A percentile compares a stretch with the other conserved stretches of the same genome.
Evolutionary conservation across 345 rosid genomes (phyloP).

Genomic region (Rhodamnia argentea): DNA sequence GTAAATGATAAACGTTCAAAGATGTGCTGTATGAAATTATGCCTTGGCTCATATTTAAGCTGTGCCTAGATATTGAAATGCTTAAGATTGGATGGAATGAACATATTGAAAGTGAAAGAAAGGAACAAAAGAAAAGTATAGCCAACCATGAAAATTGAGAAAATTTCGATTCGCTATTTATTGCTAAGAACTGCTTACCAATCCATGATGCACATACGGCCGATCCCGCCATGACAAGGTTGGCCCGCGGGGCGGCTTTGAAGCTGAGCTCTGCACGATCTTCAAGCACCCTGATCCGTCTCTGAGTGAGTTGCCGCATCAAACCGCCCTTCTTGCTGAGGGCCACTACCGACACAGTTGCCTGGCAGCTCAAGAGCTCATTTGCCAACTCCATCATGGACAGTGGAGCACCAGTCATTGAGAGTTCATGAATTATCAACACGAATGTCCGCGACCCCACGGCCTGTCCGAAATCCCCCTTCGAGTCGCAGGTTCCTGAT

Average conservation of each 20-base stretch:
- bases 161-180: neutral
- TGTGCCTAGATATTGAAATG: neutral
- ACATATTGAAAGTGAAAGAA: neutral
- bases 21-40: neutral
- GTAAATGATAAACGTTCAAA: neutral
- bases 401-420: conserved; percentile 93
- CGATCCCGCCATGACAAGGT: conserved; percentile 87
- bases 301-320: conserved; percentile 65
- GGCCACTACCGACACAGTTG: conserved; percentile 83
- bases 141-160: neutral
- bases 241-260: conserved; percentile 79
- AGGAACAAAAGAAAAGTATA: neutral
- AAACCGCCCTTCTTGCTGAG: conserved; percentile 87
- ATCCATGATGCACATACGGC: conserved; percentile 91
- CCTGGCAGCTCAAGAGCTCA: conserved; percentile 93
- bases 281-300: conserved; percentile 77
- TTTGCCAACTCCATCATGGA: conserved; percentile 95
- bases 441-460: conserved; percentile 88
- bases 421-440: conserved; percentile 76
- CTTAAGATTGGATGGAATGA: neutral
- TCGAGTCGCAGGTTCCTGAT: conserved; percentile 73
- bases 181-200: conserved; percentile 29
- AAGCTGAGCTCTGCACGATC: conserved; percentile 78
- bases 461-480: conserved; percentile 69
- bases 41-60: neutral